Percentiles rank a stretch among this genome's conserved stretches.
Evolutionary conservation across 2,329 filamentous ascomycete genomes (phyloP).

Genomic region (Chaetomiaceae sp.): DNA sequence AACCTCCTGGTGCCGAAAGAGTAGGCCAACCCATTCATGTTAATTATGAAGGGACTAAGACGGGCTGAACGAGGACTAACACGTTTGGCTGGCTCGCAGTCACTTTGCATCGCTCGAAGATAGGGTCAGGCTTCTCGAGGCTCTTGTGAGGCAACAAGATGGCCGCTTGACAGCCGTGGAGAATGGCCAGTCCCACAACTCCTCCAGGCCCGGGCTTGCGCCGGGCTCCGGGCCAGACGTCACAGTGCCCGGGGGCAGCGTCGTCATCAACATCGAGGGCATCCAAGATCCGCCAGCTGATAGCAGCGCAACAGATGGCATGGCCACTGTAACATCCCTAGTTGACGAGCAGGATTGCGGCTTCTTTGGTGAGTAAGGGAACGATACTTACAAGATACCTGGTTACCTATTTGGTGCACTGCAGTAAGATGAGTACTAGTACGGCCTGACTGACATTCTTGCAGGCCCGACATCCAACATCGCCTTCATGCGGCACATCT

Average conservation of each 20-base stretch:
- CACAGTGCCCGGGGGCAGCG: no score
- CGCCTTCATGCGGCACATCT: not conserved
- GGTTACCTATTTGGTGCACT: no score
- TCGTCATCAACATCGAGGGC: not conserved
- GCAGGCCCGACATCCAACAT: not conserved
- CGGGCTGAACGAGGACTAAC: no score
- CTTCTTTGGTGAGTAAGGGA: not conserved
- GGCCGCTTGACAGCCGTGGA: not conserved
- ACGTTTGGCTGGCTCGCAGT: not conserved
- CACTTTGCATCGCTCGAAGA: not conserved
- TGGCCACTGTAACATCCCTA: not conserved
- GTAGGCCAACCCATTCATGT: not conserved
- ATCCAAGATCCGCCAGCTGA: not conserved
- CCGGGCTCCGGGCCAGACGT: not conserved
- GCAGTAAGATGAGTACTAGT: no score
- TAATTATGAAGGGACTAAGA: no score
- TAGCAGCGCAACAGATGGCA: not conserved
- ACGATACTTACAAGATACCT: no score
- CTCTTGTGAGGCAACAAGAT: not conserved
- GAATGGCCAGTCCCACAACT: no score
- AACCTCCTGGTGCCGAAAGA: not conserved
- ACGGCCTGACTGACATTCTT: not conserved
- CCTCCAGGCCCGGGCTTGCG: not conserved
- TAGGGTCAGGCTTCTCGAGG: not conserved
- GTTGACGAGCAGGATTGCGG: not conserved